Base-by-base conservation (phyloP, 805 yeast species). In the Zygosaccharomyces gambellarensis region DNA sequence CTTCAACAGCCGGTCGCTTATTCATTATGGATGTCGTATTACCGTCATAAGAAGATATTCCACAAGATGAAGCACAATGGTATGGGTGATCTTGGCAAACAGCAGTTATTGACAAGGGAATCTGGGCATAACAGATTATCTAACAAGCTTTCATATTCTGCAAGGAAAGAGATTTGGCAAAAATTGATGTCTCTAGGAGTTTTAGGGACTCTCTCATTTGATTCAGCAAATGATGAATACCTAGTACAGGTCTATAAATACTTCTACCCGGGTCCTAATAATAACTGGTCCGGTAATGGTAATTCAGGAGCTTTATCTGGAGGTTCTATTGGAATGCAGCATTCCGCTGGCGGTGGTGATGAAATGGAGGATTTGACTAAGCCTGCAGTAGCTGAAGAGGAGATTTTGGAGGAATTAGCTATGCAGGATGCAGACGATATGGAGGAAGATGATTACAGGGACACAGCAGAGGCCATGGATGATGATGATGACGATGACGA, bases 1-100 rank as follows among this genome's bases (percentile, higher is more conserved):
- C 41, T 64, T n/a, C 59, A 61, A 29, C 70, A 66, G 40, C 70
- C 70, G 17, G 55, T 66, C 12, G 66, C 63, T 1, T 59, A 63
- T 32, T 59, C 61, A 23, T 43, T 66, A 32, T 58, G 65, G 62
- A 47, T 50, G 31, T 31, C 55, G 6, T 66, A 65, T 50, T 55
- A 50, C 40, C 54, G 52, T 19, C 60, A 64, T 39, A 60, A 58
- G 52, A 60, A 58, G 45, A 43, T 62, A 17, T 63, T 66, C 45
- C 58, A 57, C 22, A 61, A 56, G 40, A 47, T 57, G 28, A 59
- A 56, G 36, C 50, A 52, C 47, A 25, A 36, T 31, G 47, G 48
- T 4, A 36, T 40, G 14, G 40, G 31, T 17, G 43, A 46, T 25
- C 17, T 39, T 23, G 25, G 28, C 9, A 40, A 40, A 11, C 47